Evolutionary conservation across 2,329 filamentous ascomycete genomes (phyloP).

Genomic region (Intubia oerlemansii): DNA sequence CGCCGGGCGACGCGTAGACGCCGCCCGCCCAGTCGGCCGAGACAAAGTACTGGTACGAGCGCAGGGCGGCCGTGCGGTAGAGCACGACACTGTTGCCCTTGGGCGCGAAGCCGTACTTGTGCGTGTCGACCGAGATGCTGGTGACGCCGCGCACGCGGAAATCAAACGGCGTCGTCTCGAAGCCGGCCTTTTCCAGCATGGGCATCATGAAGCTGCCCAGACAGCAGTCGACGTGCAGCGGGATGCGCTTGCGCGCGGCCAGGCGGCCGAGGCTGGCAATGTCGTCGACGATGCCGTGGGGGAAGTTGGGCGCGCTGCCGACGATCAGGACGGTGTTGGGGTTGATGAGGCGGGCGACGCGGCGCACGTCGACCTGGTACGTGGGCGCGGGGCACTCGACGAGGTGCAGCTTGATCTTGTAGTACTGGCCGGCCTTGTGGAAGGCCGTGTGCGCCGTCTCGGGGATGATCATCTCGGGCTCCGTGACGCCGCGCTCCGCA

Average conservation of each 20-base stretch:
- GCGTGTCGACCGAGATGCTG: constrained; percentile 88
- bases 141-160: constrained; percentile 89
- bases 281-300: constrained; percentile 94
- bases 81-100: constrained; percentile 91
- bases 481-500: constrained; percentile 63
- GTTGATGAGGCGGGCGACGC: constrained; percentile 72
- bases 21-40: constrained; percentile 88
- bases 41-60: constrained; percentile 91
- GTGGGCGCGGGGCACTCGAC: constrained; percentile 68
- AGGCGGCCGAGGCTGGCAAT: constrained; percentile 69
- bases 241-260: constrained; percentile 57
- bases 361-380: constrained; percentile 64
- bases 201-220: constrained; percentile 89
- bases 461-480: constrained; percentile 94
- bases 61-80: constrained; percentile 60
- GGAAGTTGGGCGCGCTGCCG: constrained; percentile 91
- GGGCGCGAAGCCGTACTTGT: constrained; percentile 97
- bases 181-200: constrained; percentile 81
- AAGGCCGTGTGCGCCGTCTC: constrained; percentile 93
- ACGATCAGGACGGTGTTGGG: constrained; percentile 86
- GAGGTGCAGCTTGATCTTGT: constrained; percentile 84
- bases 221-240: constrained; percentile 93
- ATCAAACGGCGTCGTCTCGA: constrained; percentile 73
- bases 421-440: constrained; percentile 86
- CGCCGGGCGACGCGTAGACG: constrained; percentile 81